Evolutionary conservation across 1,284 basidiomycete genomes (phyloP), one percentile per base, ranked within the genome.

Genomic region (Puccinia hordei): DNA sequence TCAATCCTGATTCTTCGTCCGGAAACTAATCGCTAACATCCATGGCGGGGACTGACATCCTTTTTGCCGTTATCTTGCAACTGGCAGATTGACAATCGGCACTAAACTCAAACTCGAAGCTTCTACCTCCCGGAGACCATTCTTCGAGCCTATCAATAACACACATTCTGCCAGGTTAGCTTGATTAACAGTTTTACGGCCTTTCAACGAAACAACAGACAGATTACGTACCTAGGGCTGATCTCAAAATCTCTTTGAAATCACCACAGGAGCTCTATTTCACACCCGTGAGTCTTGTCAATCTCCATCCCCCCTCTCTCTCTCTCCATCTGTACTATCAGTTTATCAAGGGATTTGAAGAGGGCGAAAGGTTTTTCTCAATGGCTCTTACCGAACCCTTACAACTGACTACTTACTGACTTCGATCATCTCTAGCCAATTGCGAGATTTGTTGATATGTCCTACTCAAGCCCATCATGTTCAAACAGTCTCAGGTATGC

Each of bases 401-500:
- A 41, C 9, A 46, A 72, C 24, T 71, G 55, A 59, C 41, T 24
- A 3, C 41, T 24, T 30, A 46, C 6, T 65, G 12, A 6, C 41
- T 79, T 35, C 27, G 49, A 33, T 66, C 24, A 6, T 53, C 35
- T 24, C 22, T 15, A 80, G 78, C n/a, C 78, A 80, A 53, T 66
- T 80, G 33, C 78, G 78, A 10, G 78, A 80, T 66, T 49, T 80
- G 12, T 24, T 80, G n/a, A 73, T 80, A n/a, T 80, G 78, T 73
- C 78, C 78, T 30, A 61, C 55, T 12, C 55, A 73, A 73, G 41
- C 78, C 38, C 78, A 80, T 66, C 78, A 80, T 53, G 78, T 80
- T 30, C 78, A 80, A 65, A 73, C 78, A 17, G 44, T 80, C 22
- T 80, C 78, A 27, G 78, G 78, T 80, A 59, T 24, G 24, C n/a